Evolutionary conservation across 495 filamentous ascomycete genomes (phyloP), one percentile per base, ranked within the genome.

Genomic region (Hypoxylon fragiforme): DNA sequence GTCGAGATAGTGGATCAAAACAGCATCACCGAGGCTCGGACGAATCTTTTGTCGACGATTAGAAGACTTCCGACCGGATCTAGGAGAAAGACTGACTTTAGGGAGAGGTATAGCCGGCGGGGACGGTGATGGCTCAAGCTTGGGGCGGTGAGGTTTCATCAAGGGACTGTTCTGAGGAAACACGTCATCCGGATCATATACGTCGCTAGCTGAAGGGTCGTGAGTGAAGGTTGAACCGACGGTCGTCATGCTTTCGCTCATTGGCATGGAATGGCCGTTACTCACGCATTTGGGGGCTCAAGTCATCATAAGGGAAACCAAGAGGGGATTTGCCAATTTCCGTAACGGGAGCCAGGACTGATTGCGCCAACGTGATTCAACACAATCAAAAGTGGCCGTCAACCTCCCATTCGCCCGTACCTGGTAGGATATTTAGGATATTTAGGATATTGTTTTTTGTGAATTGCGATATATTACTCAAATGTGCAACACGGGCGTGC

Each of bases 1-100:
- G 62, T 70, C 78, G 42, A 85, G 76, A 52, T 74, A 70, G 20
- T 66, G 62, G 28, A 85, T 70, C 55, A 85, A 65, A 41, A 82
- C 75, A 35, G 70, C 78, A 78, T 85, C 78, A 60, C 78, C 81
- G 54, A 71, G 75, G 50, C 63, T 71, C 43, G 70, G 65, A 57
- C 63, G 65, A 54, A 67, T 51, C 70, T 70, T 74, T 49, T 56
- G 64, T 40, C 73, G 73, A 68, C 66, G 58, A 67, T 70, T 71
- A 70, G 75, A 70, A 66, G 62, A 70, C 56, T 66, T 71, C 44
- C 54, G 48, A 45, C 67, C 67, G 45, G 60, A 47, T 41, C 62
- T 70, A 45, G 65, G 48, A 60, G 68, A 56, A 62, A 61, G 62
- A 73, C 74, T 76, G 60, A 70, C 66, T 69, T 65, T 60, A 41